phyloP scores from a whole-genome alignment of 441 rosid genomes.

The Hypseocharis bilobata region DNA sequence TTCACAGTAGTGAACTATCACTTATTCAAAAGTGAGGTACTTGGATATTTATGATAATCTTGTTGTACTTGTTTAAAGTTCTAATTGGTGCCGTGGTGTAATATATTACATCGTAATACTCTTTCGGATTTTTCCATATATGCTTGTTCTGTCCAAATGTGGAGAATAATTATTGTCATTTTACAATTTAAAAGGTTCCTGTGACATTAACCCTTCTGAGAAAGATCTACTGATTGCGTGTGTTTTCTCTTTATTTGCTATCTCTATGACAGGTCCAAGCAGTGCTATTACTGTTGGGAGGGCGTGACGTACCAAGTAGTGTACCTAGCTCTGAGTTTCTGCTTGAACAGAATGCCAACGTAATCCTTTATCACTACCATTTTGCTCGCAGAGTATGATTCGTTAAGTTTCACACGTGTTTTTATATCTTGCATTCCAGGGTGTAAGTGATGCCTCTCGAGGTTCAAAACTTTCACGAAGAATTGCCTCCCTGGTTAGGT shows the following conservation, averaged over 20 bases:
- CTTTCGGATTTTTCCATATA: too few relatives aligned
- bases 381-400: constrained; percentile 2
- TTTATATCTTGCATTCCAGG: constrained; percentile 23
- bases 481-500: constrained; percentile 42
- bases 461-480: constrained; percentile 40
- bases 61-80: background rate
- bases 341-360: constrained; percentile 30
- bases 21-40: too few relatives aligned
- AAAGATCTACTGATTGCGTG: background rate
- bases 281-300: constrained; percentile 39
- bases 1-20: too few relatives aligned
- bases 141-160: background rate
- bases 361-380: constrained; percentile 17
- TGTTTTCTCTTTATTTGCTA: constrained; percentile 15
- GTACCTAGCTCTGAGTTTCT: constrained; percentile 30
- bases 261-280: constrained; percentile 42
- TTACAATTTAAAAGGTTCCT: too few relatives aligned
- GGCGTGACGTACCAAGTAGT: constrained; percentile 24
- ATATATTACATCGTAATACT: background rate
- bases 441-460: constrained; percentile 30
- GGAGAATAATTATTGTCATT: background rate
- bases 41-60: background rate
- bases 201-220: background rate
- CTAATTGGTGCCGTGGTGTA: background rate
- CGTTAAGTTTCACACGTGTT: constrained; percentile 6